Evolutionary conservation across 805 yeast species (phyloP).

Genomic region (Myxozyma geophila): DNA sequence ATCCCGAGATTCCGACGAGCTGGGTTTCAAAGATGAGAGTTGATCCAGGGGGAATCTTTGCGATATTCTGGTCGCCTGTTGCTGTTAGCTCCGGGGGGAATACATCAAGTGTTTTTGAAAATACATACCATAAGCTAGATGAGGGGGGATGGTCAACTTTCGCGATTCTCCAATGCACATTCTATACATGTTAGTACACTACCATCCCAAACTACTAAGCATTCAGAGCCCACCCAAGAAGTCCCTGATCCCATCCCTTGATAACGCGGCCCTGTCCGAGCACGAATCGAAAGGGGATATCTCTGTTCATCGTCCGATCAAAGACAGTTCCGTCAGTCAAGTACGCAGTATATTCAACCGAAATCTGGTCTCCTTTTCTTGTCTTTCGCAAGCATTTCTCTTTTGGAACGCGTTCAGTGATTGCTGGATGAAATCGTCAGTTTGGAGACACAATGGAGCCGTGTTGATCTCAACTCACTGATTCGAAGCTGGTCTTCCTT

Average conservation of each 20-base stretch:
- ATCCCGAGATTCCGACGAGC: conserved; percentile 55
- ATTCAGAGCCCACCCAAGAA: conserved; percentile 50
- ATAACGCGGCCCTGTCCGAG: conserved; percentile 83
- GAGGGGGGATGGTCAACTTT: conserved; percentile 76
- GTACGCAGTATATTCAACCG: conserved; percentile 79
- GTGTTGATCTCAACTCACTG: too few species aligned
- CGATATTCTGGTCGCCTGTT: conserved; percentile 39
- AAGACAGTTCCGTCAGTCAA: conserved; percentile 70
- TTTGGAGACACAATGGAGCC: too few species aligned
- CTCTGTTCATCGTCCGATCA: conserved; percentile 71
- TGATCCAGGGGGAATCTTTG: conserved; percentile 77
- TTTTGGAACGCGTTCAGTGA: conserved; percentile 23
- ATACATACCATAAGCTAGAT: conserved; percentile 68
- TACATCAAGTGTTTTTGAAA: conserved; percentile 44
- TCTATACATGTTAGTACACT: conserved; percentile 5
- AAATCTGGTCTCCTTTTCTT: conserved; percentile 65
- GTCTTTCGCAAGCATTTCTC: conserved; percentile 51
- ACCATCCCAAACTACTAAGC: neutral
- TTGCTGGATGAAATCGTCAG: conserved; percentile 7
- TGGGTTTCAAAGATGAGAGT: conserved; percentile 71
- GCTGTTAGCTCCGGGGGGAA: conserved; percentile 49
- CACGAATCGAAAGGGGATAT: conserved; percentile 68
- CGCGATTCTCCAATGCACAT: conserved; percentile 92
- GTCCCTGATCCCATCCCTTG: conserved; percentile 89
- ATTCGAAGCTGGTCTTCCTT: conserved; percentile 16